Evolutionary conservation across 768 basidiomycete genomes (phyloP), one percentile per base, ranked within the genome.

Genomic region (Phanerochaete carnosa): DNA sequence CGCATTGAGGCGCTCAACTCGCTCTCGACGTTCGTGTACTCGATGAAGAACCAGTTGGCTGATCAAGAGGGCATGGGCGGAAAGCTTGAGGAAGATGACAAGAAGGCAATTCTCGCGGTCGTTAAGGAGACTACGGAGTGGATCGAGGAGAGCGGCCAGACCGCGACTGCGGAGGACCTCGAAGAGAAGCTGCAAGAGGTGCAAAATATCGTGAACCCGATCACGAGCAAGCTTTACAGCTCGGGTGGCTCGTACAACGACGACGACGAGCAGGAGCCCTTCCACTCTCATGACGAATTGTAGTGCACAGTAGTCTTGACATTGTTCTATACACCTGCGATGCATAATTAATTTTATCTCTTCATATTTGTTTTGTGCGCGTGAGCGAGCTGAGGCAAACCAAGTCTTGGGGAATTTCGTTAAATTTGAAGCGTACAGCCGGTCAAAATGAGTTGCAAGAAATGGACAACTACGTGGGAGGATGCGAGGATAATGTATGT

Each of bases 11-110:
- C 89, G n/a, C 83, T 93, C 60, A 93, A 94, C 78, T 79, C 79
- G 25, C 83, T 94, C 49, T 92, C 90, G 16, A 83, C 88, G 47
- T 92, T 88, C 71, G 83, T 95, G 65, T 96, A 88, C 73, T 87
- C 90, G 9, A 84, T 96, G 71, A 94, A 94, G 83, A 84, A 80
- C 35, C 95, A 97, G 71, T 80, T 97, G 37, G 84, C 77, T 54
- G 95, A 98, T 75, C 81, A 88, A 64, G 87, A 95, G 53, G 95
- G 95, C 59, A 85, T 97, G 56, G 95, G 95, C 64, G 92, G 91
- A 67, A 98, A 97, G 76, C 73, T 94, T 60, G 79, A 78, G 61
- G 87, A 87, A 22, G 89, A 87, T 0, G 92, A 94, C 75, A 92
- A 92, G 82, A 89, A 90, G 84, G 85, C 84, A 8, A 83, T 98